Evolutionary conservation across 129 eudicot genomes (phyloP), one percentile per base, ranked within the genome.

Genomic region (Centella asiatica): DNA sequence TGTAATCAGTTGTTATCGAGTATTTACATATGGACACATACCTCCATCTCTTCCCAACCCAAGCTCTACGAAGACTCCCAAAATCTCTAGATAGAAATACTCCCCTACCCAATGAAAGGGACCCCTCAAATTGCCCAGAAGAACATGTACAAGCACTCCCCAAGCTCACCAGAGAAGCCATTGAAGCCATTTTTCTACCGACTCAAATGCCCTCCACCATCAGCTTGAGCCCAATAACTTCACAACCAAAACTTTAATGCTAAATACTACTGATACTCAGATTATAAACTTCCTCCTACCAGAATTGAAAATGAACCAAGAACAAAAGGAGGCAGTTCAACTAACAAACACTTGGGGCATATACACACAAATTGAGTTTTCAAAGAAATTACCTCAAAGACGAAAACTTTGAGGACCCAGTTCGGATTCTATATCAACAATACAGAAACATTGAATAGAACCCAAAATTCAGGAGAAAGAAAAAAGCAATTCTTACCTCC

Each of bases 91-190:
- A 76, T 9, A 75, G 61, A 69, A 77, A 69, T 56, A 79, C 81
- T 64, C 80, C 70, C 47, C 79, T 75, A 68, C 76, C 73, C 1
- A 86, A 74, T 27, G 84, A 77, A 49, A 75, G 78, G 5, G 85
- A 73, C 1, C 85, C 88, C 62, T 92, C 90, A 19, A 73, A 77
- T 48, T 75, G 73, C 56, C 84, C 85, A 25, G 81, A 65, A 57
- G 95, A 87, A 74, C 83, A 70, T 34, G 76, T 73, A 64, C 81
- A 83, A 42, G 59, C 68, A 62, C 88, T 82, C 63, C 98, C 96
- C 74, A 92, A 87, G 66, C 84, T 80, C 64, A 85, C 96, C 22
- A 83, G 76, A 69, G 99, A 87, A 87, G 99, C 79, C 67, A 87
- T 73, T 58, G 86, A 79, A 70, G 86, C 77, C 99, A 84, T 83